phyloP scores from a whole-genome alignment of 768 basidiomycete genomes.

The Mycena vulgaris region DNA sequence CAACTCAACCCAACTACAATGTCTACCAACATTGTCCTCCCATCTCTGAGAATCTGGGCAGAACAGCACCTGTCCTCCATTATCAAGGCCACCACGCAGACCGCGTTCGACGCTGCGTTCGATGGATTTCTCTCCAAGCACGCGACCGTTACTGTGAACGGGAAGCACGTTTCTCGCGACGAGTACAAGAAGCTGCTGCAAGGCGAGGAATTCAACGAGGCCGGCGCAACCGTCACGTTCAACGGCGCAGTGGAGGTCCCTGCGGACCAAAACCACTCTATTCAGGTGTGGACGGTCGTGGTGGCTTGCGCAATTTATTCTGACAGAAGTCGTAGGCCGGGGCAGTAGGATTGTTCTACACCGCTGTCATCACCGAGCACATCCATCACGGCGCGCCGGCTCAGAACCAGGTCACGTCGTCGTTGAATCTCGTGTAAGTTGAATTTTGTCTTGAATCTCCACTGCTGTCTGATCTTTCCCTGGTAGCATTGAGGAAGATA shows the following conservation, averaged over 20 bases:
- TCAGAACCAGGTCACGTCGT: constrained; percentile 49
- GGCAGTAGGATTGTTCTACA: constrained; percentile 55
- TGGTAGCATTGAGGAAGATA: constrained; percentile 3
- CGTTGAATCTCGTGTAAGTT: constrained; percentile 57
- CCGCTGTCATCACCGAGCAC: constrained; percentile 50
- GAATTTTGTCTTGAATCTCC: background rate
- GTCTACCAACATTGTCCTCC: constrained; percentile 39
- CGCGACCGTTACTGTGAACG: constrained; percentile 59
- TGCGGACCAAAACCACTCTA: constrained; percentile 27
- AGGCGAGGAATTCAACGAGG: constrained; percentile 46
- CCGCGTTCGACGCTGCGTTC: constrained; percentile 56
- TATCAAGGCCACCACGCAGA: constrained; percentile 54
- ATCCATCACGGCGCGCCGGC: constrained; percentile 53
- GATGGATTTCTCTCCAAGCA: constrained; percentile 56
- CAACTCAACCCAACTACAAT: background rate
- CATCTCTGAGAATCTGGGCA: constrained; percentile 60
- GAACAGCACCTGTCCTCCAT: constrained; percentile 55
- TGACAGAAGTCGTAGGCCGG: constrained; percentile 35
- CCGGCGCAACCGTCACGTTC: constrained; percentile 48
- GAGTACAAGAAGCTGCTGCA: constrained; percentile 58
- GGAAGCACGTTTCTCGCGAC: constrained; percentile 52
- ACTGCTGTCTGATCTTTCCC: background rate
- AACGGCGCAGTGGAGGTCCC: constrained; percentile 48
- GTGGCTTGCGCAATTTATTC: background rate
- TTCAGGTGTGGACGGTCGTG: constrained; percentile 31